Base-by-base conservation (phyloP, 768 basidiomycete species). In the Sporobolomyces pararoseus region DNA sequence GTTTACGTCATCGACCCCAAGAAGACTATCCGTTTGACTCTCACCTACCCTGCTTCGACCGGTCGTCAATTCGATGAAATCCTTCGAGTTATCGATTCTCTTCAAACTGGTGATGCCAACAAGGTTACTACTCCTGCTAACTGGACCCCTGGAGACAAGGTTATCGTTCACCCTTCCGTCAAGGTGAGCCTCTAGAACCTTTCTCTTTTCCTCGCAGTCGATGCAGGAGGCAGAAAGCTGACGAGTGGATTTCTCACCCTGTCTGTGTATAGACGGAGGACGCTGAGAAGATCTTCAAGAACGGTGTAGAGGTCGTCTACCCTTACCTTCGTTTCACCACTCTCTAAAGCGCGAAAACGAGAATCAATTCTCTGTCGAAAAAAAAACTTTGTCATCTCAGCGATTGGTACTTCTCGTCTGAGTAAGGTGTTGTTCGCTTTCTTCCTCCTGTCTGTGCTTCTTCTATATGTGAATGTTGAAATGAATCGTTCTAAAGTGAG, bases 1-100 rank as follows among this genome's bases (percentile, higher is more conserved):
- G 96, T 99, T 70, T 99, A 95, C 81, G 82, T 99, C 74, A 91
- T 99, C 77, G 96, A 99, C 82, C 94, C 96, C 52, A 91, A 91
- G 82, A 92, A 96, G 83, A 84, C 86, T 76, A 96, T 99, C 78
- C 89, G 95, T 71, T 82, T 96, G 76, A 90, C 86, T 21, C 76
- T 99, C 74, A 82, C 91, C 32, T 98, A 98, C 83, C 96, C 96
- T 67, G 94, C 95, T 57, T 88, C 91, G 17, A 93, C 94, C 76
- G 96, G 95, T 51, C 89, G 92, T 77, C 94, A 93, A 84, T 95
- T 96, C 78, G 85, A 84, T 72, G 87, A 88, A 80, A 83, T 88
- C 75, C 68, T 88, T 66, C 84, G 87, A 66, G 90, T 91, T 63
- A 83, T 98, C 76, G 95, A 99, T 80, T 85, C 93, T 57, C 86